These are phyloP conservation scores for Caloboletus firmus DNA, from an alignment of 1,284 basidiomycete species.

Conservation along the genomic window DNA sequence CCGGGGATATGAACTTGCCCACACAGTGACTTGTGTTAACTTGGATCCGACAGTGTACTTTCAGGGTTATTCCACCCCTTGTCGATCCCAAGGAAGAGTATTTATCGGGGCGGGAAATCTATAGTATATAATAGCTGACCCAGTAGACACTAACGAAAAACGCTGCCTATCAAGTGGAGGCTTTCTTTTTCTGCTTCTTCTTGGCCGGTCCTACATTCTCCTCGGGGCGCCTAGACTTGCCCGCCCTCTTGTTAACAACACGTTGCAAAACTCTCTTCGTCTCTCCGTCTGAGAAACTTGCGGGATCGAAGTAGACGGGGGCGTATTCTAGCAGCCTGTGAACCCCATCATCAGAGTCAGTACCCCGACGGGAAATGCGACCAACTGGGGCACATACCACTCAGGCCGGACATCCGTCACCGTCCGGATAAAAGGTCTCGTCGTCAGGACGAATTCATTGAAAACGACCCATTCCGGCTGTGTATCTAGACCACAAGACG, in stretches of 20 bases:
- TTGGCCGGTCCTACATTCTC: slow-evolving; percentile 20
- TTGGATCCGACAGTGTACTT: background rate
- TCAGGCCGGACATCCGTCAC: slow-evolving; percentile 88
- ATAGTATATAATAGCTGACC: background rate
- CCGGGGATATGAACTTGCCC: background rate
- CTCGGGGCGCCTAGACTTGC: slow-evolving; percentile 34
- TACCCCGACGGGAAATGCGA: background rate
- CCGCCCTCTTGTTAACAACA: slow-evolving; percentile 43
- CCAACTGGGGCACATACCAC: slow-evolving; percentile 57
- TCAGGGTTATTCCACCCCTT: background rate
- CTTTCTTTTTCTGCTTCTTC: slow-evolving; percentile 32
- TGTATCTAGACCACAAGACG: slow-evolving; percentile 90
- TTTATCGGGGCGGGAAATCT: background rate
- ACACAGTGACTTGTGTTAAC: background rate
- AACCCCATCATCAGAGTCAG: background rate
- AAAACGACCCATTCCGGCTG: slow-evolving; percentile 97
- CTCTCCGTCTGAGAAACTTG: slow-evolving; percentile 68
- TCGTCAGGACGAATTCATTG: slow-evolving; percentile 97
- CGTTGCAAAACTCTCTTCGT: slow-evolving; percentile 67
- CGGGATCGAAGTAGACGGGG: slow-evolving; percentile 75
- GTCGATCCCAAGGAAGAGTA: background rate
- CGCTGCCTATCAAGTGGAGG: background rate
- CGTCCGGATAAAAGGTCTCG: slow-evolving; percentile 86
- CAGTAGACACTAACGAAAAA: background rate
- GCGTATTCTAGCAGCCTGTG: slow-evolving; percentile 83